Evolutionary conservation across 2,329 filamentous ascomycete species (phyloP).

Genomic region (Thielaviopsis euricoi): DNA sequence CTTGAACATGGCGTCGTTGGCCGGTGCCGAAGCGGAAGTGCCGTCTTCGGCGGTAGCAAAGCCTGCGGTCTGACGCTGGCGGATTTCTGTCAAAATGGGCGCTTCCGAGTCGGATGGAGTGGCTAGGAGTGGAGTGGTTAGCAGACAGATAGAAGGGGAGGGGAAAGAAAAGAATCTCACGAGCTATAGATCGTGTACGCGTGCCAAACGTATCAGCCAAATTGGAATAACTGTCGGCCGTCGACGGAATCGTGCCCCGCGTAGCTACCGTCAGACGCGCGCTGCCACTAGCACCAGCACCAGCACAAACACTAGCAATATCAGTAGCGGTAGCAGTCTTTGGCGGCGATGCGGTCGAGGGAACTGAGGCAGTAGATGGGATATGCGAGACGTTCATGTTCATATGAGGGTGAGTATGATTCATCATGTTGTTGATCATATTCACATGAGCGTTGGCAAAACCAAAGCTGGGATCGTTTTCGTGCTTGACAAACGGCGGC

Average conservation of each 20-base stretch:
- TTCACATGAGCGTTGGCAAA: too few relatives aligned
- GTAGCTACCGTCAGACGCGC: not conserved
- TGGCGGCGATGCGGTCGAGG: not conserved
- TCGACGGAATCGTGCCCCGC: not conserved
- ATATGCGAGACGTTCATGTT: not conserved
- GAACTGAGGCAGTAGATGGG: not conserved
- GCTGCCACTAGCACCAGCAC: not conserved
- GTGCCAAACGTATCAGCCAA: conserved; percentile 3
- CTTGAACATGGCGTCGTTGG: conserved; percentile 23
- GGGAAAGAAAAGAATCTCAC: not conserved
- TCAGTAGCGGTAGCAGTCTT: not conserved
- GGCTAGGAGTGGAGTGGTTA: too few relatives aligned
- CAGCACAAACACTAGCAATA: too few relatives aligned
- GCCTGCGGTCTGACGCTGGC: not conserved
- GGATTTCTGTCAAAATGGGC: conserved; percentile 4
- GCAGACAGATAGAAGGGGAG: too few relatives aligned
- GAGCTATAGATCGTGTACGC: conserved; percentile 1
- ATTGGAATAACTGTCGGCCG: not conserved
- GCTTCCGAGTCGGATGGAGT: conserved; percentile 21
- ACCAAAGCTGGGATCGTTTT: not conserved
- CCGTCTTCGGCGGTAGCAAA: conserved; percentile 9
- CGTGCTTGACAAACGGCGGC: not conserved
- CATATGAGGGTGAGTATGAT: not conserved
- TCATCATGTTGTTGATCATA: too few relatives aligned
- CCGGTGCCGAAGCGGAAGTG: not conserved